These are phyloP conservation scores for Trametes meyenii DNA, from an alignment of 768 basidiomycete species.

Conservation along the genomic window DNA sequence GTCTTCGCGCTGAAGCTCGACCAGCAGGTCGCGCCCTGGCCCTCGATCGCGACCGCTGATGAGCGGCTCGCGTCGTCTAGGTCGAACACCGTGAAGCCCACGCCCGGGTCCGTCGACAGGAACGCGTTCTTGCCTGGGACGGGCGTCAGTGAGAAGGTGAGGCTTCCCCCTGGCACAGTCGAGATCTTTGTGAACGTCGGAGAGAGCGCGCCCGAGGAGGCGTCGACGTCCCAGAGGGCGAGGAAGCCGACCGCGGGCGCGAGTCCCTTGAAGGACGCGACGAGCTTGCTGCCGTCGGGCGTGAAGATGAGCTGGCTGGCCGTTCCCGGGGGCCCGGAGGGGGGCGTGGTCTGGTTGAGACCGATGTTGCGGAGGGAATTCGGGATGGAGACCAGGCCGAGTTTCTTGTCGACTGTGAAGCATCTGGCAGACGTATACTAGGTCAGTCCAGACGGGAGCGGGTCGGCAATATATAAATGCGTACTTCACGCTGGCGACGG, in stretches of 20 bases:
- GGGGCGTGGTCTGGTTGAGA: conserved; percentile 54
- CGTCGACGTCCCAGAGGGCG: conserved; percentile 50
- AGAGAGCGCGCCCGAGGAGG: conserved; percentile 44
- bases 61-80: conserved; percentile 18
- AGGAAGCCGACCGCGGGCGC: conserved; percentile 52
- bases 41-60: conserved; percentile 24
- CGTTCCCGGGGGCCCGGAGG: conserved; percentile 49
- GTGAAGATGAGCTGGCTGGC: conserved; percentile 49
- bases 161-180: conserved; percentile 43
- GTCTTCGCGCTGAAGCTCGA: conserved; percentile 30
- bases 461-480: conserved; percentile 6
- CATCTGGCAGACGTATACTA: conserved; percentile 37
- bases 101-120: conserved; percentile 32
- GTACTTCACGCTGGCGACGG: conserved; percentile 39
- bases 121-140: conserved; percentile 34
- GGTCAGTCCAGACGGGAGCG: background rate
- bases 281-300: conserved; percentile 45
- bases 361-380: conserved; percentile 45
- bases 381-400: conserved; percentile 43
- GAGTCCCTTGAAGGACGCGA: conserved; percentile 51
- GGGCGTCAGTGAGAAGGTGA: conserved; percentile 49
- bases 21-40: conserved; percentile 37
- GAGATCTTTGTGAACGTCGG: conserved; percentile 39
- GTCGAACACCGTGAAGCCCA: conserved; percentile 35
- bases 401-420: conserved; percentile 44